These are phyloP conservation scores for Chlorella sp. DNA, from an alignment of 139 green algal genomes.

Conservation along the genomic window DNA sequence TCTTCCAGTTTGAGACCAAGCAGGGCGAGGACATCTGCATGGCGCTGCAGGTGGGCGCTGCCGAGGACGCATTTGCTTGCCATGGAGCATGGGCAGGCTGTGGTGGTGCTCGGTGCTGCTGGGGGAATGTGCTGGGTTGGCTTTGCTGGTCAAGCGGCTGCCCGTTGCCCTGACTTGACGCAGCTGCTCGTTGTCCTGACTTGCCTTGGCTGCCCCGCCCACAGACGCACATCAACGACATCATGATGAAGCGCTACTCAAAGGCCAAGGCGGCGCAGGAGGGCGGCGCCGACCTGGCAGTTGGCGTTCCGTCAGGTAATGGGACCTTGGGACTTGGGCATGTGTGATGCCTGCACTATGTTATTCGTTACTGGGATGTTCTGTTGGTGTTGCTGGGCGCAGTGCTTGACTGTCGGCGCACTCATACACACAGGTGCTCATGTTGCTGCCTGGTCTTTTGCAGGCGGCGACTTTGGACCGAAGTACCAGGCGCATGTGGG, in stretches of 20 bases:
- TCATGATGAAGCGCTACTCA: constrained; percentile 94
- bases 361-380: too few relatives aligned
- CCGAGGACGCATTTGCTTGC: not conserved
- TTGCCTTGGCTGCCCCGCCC: too few relatives aligned
- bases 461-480: constrained; percentile 70
- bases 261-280: constrained; percentile 58
- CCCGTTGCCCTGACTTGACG: not conserved
- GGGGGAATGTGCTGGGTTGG: too few relatives aligned
- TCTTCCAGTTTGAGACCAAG: constrained; percentile 97
- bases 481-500: constrained; percentile 90
- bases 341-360: too few relatives aligned
- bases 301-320: not conserved
- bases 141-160: too few relatives aligned
- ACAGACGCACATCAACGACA: constrained; percentile 98
- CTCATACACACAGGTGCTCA: too few relatives aligned
- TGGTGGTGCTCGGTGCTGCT: too few relatives aligned
- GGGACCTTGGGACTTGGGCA: too few relatives aligned
- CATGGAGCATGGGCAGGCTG: too few relatives aligned
- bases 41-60: constrained; percentile 69
- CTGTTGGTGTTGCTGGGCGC: too few relatives aligned
- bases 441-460: too few relatives aligned
- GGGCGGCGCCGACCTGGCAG: constrained; percentile 11
- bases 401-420: too few relatives aligned
- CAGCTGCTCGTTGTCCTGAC: not conserved
- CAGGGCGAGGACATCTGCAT: constrained; percentile 98